Base-by-base conservation (phyloP, 2,329 filamentous ascomycete genomes). In the Magnaporthiopsis incrustans region DNA sequence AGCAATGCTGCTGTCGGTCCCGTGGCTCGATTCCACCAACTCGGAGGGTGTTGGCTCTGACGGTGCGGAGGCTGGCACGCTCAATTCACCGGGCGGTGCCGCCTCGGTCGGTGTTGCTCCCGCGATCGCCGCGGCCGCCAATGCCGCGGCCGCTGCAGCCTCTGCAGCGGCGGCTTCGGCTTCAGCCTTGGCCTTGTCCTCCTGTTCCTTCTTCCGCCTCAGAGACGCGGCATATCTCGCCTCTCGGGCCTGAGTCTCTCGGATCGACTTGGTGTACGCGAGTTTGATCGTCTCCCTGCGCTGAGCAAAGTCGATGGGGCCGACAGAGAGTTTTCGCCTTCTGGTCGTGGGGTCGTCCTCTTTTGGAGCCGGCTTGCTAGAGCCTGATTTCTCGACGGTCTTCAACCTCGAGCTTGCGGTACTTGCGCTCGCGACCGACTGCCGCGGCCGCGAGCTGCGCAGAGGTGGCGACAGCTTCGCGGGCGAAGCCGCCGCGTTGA, bases 271-370 rank as follows among this genome's bases (percentile, higher is more conserved):
- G 69, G 87, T 93, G 74, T 96, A 94, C 18, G 91, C 92, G 64
- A 92, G 85, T 69, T 93, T 89, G 70, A 96, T 96, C 66, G 88
- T 87, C 71, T 92, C 89, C 69, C 92, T 84, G 62, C 91, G 85
- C 68, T 91, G 90, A 66, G 89, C 91, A 73, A 96, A 95, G 75
- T 97, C 91, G 63, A 96, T 90, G 66, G 89, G 89, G 1, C 89
- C 89, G 65, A 93, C 78, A 1, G 84, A 83, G 62, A 85, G 79
- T 70, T 85, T 86, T 58, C 81, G 79, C 65, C 82, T 78, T 38
- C 78, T 73, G 7, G 73, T 66, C 6, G 75, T 69, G 35, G 72
- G 70, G 63, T 81, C 80, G 53, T 75, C 75, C 18, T 76, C 69
- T 69, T 71, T 77, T 64, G 70, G 65, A 25, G 68, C 25, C 12